Evolutionary conservation across 2,329 filamentous ascomycete genomes (phyloP).

Genomic region (Penicillium brasilianum): DNA sequence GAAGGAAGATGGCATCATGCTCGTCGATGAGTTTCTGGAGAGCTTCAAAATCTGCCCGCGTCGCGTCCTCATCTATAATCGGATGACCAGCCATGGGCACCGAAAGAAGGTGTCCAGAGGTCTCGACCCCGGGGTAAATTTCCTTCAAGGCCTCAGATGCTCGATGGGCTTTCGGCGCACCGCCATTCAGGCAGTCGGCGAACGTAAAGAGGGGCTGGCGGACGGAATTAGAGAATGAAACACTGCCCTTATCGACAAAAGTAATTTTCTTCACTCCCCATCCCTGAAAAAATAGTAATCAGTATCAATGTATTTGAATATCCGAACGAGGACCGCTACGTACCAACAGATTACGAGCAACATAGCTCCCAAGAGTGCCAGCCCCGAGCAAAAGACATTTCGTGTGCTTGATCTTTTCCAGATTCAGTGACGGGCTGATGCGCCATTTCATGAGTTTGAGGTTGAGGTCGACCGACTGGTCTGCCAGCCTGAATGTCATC

Average conservation of each 20-base stretch:
- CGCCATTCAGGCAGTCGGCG: slow-evolving; percentile 83
- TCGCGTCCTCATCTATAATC: slow-evolving; percentile 72
- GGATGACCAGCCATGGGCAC: slow-evolving; percentile 97
- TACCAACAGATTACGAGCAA: slow-evolving; percentile 82
- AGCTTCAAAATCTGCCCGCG: slow-evolving; percentile 74
- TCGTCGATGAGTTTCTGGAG: slow-evolving; percentile 76
- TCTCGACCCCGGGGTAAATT: slow-evolving; percentile 90
- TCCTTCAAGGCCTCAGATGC: slow-evolving; percentile 80
- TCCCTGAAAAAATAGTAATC: slow-evolving; percentile 53
- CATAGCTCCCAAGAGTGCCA: slow-evolving; percentile 91
- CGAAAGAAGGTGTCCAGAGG: slow-evolving; percentile 77
- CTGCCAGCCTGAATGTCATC: slow-evolving; percentile 64
- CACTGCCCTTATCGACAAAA: slow-evolving; percentile 89
- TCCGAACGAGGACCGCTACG: slow-evolving; percentile 12
- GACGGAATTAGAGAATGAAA: slow-evolving; percentile 96
- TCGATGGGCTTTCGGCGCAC: slow-evolving; percentile 78
- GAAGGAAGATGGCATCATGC: slow-evolving; percentile 92
- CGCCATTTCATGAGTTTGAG: slow-evolving; percentile 99
- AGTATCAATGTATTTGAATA: not conserved
- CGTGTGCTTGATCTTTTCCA: slow-evolving; percentile 86
- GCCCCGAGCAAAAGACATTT: slow-evolving; percentile 90
- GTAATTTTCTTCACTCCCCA: slow-evolving; percentile 97
- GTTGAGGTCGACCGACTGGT: slow-evolving; percentile 94
- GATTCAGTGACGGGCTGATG: slow-evolving; percentile 83
- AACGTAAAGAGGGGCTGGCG: slow-evolving; percentile 92